Evolutionary conservation across 345 rosid genomes (phyloP), one percentile per base, ranked within the genome.

Genomic region (Citrus reticulata): DNA sequence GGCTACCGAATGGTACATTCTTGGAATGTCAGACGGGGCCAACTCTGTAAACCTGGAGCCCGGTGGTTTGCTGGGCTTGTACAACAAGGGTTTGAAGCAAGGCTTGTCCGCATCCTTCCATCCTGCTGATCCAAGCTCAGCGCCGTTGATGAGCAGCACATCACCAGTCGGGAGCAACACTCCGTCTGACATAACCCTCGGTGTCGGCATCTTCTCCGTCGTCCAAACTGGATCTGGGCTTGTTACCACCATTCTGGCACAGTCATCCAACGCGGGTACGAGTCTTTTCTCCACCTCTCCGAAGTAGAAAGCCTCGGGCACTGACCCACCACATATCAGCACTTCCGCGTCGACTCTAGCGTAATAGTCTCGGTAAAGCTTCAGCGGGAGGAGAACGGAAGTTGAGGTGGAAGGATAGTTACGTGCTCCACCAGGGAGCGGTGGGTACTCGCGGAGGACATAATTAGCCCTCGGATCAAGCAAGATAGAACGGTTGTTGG

Each of bases 41-140:
- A 93, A 84, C 39, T 79, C 86, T 6, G 6, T 83, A 30, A 91
- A 90, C 65, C 92, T 29, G 86, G 7, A 39, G 54, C 8, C 17
- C 37, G 7, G 2, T 58, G 70, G 88, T 1, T n/a, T 63, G 6
- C 16, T 73, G 0, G 89, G 86, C 6, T 57, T 80, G 80, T 93
- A 96, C 37, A 91, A 58, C 40, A 86, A 76, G 0, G 99, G 99
- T n/a, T 20, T 16, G 9, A 83, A 77, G 74, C 87, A 91, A 0
- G 98, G 97, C 9, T 91, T 92, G 7, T 88, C 82, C 1, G 94
- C 97, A 1, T 73, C 83, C 9, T 87, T 85, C 97, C 97, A 96
- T 0, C 97, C 99, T 0, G 97, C 84, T 17, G 89, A 78, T 2
- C 99, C 99, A 20, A 75, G 51, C 74, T 83, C 66, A 19, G 90